Percentiles rank a stretch among this genome's conserved stretches.
Conservation (phyloP, 2,329 filamentous ascomycete species). For the Massarina eburnea region DNA sequence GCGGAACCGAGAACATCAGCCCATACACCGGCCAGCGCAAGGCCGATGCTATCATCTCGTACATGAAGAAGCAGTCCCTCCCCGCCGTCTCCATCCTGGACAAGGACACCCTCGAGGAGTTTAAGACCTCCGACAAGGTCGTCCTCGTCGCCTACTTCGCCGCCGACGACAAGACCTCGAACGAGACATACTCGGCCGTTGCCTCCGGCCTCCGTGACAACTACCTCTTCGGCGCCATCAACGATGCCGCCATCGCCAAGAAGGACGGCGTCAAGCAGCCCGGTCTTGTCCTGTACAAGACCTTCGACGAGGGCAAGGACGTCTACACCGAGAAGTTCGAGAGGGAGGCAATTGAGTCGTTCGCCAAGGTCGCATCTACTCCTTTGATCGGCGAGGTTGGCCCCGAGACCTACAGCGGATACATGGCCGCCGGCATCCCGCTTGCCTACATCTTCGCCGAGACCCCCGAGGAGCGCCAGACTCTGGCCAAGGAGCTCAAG, state of each 20-base stretch:
- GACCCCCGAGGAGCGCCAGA: slow-evolving; percentile 82
- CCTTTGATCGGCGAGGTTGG: slow-evolving; percentile 94
- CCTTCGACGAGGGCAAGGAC: slow-evolving; percentile 94
- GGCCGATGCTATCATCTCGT: slow-evolving; percentile 73
- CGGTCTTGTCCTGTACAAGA: slow-evolving; percentile 91
- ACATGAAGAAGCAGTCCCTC: slow-evolving; percentile 98
- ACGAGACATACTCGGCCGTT: slow-evolving; percentile 78
- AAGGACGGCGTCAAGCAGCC: slow-evolving; percentile 87
- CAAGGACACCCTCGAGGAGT: slow-evolving; percentile 83
- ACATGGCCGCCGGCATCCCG: slow-evolving; percentile 90
- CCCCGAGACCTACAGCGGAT: slow-evolving; percentile 91
- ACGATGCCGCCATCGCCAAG: slow-evolving; percentile 81
- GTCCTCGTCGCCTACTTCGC: slow-evolving; percentile 89
- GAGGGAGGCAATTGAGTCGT: slow-evolving; percentile 74
- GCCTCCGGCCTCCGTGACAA: slow-evolving; percentile 79
- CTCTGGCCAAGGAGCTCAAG: slow-evolving; percentile 76
- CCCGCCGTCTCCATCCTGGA: slow-evolving; percentile 84
- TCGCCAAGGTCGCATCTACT: slow-evolving; percentile 81
- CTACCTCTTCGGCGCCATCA: slow-evolving; percentile 89
- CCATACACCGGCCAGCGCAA: slow-evolving; percentile 91
- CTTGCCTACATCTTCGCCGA: slow-evolving; percentile 98
- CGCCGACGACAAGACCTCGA: slow-evolving; percentile 77
- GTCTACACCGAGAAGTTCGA: slow-evolving; percentile 81
- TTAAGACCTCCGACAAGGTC: slow-evolving; percentile 98
- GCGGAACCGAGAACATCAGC: slow-evolving; percentile 75